Conservation (phyloP, 805 yeast species). For the Saturnispora ahearnii region DNA sequence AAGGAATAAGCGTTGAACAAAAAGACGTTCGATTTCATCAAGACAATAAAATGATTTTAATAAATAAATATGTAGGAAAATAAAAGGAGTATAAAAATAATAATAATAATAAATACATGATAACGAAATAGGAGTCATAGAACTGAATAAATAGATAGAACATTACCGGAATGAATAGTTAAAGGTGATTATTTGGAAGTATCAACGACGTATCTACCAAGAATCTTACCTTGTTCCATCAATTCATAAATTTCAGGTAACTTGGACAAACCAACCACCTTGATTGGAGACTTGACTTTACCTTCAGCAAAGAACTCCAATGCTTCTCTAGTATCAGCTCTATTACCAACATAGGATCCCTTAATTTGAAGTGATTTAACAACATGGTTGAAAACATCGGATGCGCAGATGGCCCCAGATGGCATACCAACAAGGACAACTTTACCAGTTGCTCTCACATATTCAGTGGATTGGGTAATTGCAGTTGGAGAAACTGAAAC, state of each 20-base stretch:
- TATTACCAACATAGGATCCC: constrained; percentile 55
- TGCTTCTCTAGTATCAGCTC: constrained; percentile 53
- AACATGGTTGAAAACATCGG: constrained; percentile 47
- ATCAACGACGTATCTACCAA: constrained; percentile 59
- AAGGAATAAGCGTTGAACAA: background rate
- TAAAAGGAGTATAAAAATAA: background rate
- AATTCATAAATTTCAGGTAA: constrained; percentile 39
- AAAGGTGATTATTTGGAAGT: constrained; percentile 26
- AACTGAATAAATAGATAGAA: constrained; percentile 1
- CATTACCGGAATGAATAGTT: background rate
- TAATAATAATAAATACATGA: background rate
- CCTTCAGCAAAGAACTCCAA: constrained; percentile 47
- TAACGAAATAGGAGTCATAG: background rate
- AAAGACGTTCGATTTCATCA: background rate
- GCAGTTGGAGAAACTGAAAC: constrained; percentile 45
- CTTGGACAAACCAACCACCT: constrained; percentile 44
- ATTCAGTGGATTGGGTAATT: constrained; percentile 34
- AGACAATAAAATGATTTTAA: constrained; percentile 11
- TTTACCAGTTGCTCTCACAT: constrained; percentile 45
- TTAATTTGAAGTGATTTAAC: constrained; percentile 44
- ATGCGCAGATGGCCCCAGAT: constrained; percentile 45
- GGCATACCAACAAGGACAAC: constrained; percentile 57
- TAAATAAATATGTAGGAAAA: background rate
- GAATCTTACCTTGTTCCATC: constrained; percentile 55
- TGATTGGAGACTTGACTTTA: constrained; percentile 44